Percentiles rank a stretch among this genome's conserved stretches.
Conservation (phyloP, 2,329 filamentous ascomycete genomes). For the Didymella pomorum region DNA sequence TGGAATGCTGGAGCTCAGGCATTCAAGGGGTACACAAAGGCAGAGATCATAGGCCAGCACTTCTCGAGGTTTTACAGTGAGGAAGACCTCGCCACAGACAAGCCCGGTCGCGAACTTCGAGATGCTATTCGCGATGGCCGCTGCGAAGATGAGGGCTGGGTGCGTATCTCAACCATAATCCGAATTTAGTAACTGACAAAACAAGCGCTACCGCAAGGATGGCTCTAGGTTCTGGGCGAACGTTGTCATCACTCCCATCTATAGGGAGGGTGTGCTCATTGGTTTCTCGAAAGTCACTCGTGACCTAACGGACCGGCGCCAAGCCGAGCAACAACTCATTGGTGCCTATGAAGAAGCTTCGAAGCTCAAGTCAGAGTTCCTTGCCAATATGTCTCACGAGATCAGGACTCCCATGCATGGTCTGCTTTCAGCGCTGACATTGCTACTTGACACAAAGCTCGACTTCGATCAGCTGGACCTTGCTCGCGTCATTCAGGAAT, state of each 20-base stretch:
- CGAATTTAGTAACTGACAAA: too few species aligned
- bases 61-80: slow-evolving; percentile 66
- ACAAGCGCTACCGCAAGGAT: slow-evolving; percentile 63
- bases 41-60: slow-evolving; percentile 66
- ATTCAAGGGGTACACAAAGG: slow-evolving; percentile 63
- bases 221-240: slow-evolving; percentile 68
- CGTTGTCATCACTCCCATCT: slow-evolving; percentile 66
- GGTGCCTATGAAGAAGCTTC: slow-evolving; percentile 68
- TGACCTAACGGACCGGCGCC: slow-evolving; percentile 64
- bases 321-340: slow-evolving; percentile 63
- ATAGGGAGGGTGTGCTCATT: slow-evolving; percentile 61
- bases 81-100: slow-evolving; percentile 59
- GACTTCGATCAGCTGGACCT: slow-evolving; percentile 64
- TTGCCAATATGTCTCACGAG: slow-evolving; percentile 71
- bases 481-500: slow-evolving; percentile 66
- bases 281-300: slow-evolving; percentile 68
- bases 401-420: slow-evolving; percentile 71
- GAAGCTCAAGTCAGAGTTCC: slow-evolving; percentile 68
- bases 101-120: slow-evolving; percentile 62
- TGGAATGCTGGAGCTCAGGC: slow-evolving; percentile 66
- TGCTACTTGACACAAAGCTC: slow-evolving; percentile 64
- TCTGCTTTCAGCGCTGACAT: slow-evolving; percentile 66
- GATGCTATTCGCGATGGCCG: slow-evolving; percentile 63
- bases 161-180: too few species aligned
- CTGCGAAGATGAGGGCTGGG: slow-evolving; percentile 66